These are phyloP conservation scores for Quercus robur DNA, from an alignment of 306 rosid species.

Conservation along the genomic window DNA sequence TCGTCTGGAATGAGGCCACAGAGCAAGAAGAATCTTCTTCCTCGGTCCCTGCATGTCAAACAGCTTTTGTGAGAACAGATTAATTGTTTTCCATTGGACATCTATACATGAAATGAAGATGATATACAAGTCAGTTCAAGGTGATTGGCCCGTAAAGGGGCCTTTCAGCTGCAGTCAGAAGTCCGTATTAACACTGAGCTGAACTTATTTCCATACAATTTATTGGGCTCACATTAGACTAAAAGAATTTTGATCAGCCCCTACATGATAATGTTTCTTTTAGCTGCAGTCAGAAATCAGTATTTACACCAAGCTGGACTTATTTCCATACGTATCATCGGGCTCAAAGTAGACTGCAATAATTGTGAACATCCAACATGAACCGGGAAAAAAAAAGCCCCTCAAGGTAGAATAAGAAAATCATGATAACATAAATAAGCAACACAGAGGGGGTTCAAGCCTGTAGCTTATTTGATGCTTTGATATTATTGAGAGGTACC, in stretches of 20 bases:
- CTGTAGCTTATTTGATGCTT: not conserved
- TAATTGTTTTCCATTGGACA: not conserved
- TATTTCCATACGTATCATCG: not conserved
- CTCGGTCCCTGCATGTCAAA: constrained; percentile 62
- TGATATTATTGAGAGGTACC: not conserved
- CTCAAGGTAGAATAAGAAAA: not conserved
- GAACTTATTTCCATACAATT: not conserved
- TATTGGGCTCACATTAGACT: not conserved
- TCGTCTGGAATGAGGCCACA: constrained; percentile 29
- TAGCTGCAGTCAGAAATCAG: too few relatives aligned
- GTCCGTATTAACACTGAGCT: not conserved
- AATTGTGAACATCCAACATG: not conserved
- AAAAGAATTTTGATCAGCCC: not conserved
- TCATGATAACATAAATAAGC: not conserved
- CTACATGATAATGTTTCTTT: too few relatives aligned
- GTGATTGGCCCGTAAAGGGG: not conserved
- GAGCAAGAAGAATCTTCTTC: constrained; percentile 61
- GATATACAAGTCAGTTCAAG: not conserved
- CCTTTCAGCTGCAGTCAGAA: not conserved
- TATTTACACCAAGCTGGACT: not conserved
- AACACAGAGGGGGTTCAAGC: not conserved
- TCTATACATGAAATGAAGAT: not conserved
- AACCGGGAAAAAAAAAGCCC: not conserved
- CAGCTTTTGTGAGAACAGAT: constrained; percentile 3
- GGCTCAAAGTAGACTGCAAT: not conserved